Conservation (phyloP, 2,329 filamentous ascomycete genomes). For the Trichophyton equinum region DNA sequence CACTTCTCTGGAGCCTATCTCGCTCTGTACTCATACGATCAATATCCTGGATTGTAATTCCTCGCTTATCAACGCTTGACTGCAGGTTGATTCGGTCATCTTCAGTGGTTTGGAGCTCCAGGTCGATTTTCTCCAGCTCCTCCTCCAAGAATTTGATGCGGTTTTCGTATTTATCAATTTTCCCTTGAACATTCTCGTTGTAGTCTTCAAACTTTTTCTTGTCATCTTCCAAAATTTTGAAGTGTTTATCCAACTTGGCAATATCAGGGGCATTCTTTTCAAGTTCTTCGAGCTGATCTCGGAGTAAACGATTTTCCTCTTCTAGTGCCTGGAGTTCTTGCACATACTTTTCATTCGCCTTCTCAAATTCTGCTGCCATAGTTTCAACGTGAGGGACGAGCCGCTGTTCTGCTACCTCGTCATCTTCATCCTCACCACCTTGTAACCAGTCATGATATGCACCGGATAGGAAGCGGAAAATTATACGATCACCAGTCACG, state of each 20-base stretch:
- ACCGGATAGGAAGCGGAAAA: slow-evolving; percentile 79
- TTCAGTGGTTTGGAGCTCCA: slow-evolving; percentile 67
- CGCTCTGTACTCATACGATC: slow-evolving; percentile 96
- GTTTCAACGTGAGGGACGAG: slow-evolving; percentile 71
- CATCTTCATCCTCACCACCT: slow-evolving; percentile 77
- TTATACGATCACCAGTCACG: slow-evolving; percentile 78
- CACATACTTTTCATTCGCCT: slow-evolving; percentile 69
- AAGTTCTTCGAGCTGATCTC: slow-evolving; percentile 77
- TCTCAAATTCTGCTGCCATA: slow-evolving; percentile 82
- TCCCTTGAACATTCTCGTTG: slow-evolving; percentile 69
- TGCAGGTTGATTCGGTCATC: slow-evolving; percentile 70
- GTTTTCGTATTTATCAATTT: slow-evolving; percentile 77
- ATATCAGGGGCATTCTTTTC: slow-evolving; percentile 78
- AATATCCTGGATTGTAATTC: slow-evolving; percentile 95
- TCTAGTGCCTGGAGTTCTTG: slow-evolving; percentile 78
- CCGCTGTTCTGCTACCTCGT: slow-evolving; percentile 67
- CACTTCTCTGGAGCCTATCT: slow-evolving; percentile 78
- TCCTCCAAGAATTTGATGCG: slow-evolving; percentile 72
- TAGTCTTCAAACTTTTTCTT: slow-evolving; percentile 92
- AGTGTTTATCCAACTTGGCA: slow-evolving; percentile 72
- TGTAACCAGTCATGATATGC: slow-evolving; percentile 90
- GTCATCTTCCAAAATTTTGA: slow-evolving; percentile 89
- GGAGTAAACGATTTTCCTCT: slow-evolving; percentile 66
- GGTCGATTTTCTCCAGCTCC: slow-evolving; percentile 65
- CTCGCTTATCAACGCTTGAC: slow-evolving; percentile 77